Conservation (phyloP, 805 yeast genomes). For the Suhomyces emberorum region DNA sequence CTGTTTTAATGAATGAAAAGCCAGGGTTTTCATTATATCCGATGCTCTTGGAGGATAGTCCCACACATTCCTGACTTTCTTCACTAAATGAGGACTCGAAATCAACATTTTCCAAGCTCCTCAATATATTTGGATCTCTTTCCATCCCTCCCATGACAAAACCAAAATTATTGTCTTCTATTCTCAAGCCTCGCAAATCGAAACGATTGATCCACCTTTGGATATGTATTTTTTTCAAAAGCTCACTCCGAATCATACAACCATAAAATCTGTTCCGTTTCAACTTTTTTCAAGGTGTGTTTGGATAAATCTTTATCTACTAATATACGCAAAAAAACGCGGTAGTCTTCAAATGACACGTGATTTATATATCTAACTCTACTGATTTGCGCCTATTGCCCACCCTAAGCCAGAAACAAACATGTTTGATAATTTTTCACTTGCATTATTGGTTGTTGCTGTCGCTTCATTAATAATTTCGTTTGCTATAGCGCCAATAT, state of each 20-base stretch:
- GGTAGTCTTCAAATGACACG: no score
- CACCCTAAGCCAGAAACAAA: conserved; percentile 58
- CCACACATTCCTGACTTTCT: conserved; percentile 3
- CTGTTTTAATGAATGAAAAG: no score
- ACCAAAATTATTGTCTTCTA: no score
- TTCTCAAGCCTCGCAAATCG: no score
- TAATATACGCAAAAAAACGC: no score
- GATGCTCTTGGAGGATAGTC: no score
- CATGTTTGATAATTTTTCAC: conserved; percentile 48
- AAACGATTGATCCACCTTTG: conserved; percentile 1
- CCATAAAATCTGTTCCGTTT: no score
- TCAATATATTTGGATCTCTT: conserved; percentile 2
- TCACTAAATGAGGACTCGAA: conserved; percentile 9
- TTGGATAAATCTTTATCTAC: no score
- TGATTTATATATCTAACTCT: no score
- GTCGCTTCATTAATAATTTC: conserved; percentile 31
- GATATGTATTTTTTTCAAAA: no score
- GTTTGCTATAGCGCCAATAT: conserved; percentile 21
- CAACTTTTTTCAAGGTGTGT: no score
- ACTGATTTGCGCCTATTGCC: conserved; percentile 53
- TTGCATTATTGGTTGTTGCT: conserved; percentile 31
- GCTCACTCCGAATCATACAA: conserved; percentile 4
- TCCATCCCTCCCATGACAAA: conserved; percentile 1
- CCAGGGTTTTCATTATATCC: no score
- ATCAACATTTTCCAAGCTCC: conserved; percentile 6